Base-by-base conservation (phyloP, 306 rosid genomes). In the Prunus salicina region DNA sequence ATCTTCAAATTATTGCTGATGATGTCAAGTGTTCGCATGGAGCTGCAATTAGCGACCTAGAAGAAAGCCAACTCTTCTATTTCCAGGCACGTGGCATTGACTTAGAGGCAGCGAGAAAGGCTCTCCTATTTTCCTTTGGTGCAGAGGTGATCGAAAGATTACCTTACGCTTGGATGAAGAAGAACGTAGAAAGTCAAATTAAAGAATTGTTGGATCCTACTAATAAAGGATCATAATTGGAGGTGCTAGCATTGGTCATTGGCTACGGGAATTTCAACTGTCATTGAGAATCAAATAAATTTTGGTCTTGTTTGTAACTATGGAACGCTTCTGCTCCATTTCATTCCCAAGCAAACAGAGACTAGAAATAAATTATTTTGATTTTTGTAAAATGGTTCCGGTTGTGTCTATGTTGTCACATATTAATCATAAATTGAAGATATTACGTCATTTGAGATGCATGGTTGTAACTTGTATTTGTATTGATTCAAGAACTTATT, bases 21-120 rank as follows among this genome's bases (percentile, higher is more conserved):
- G 93, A 95, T 10, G 99, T 95, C 56, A 92, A 90, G 82, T 95
- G 99, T 74, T 95, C 99, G 10, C 99, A 95, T 76, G 99, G 97
- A 75, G 97, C 97, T 77, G 99, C 99, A 38, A 92, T 95, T 75
- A 92, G 99, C 64, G 99, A 95, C 81, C 85, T 92, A 6, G 99
- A 95, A 86, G 92, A 89, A 74, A 86, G 82, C 75, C 97, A 95
- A 24, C 96, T 95, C 45, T 79, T 92, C 79, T 95, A 92, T 80
- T 95, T 92, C 80, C 88, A 46, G 68, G 90, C 99, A 10, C 99
- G 99, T 3, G 99, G 99, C 63, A 87, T 95, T 28, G 87, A 87
- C 83, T 4, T 68, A 34, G 75, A 85, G 77, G 87, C 89, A 25
- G 99, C 99, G 20, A 89, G 97, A 80, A 95, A 86, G 82, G 89